These are phyloP conservation scores for Russula ochroleuca DNA, from an alignment of 768 basidiomycete species.

Conservation along the genomic window DNA sequence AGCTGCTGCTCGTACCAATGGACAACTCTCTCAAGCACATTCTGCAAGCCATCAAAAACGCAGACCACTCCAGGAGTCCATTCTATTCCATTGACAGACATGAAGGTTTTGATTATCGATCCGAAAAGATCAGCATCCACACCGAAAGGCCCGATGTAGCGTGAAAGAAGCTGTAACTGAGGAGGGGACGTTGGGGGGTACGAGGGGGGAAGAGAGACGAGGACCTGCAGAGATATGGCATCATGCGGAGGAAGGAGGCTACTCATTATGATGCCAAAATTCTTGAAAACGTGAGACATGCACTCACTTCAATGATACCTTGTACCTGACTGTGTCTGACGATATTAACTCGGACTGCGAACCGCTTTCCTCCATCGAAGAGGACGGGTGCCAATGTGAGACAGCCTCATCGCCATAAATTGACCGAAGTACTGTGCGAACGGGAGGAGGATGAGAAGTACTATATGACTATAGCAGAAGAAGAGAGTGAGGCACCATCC, in stretches of 20 bases:
- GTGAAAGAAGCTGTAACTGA: conserved; percentile 79
- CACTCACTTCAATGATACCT: conserved; percentile 59
- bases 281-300: background rate
- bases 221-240: conserved; percentile 35
- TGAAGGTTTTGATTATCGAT: conserved; percentile 71
- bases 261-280: conserved; percentile 7
- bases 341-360: conserved; percentile 9
- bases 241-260: conserved; percentile 50
- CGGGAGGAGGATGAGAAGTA: conserved; percentile 6
- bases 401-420: conserved; percentile 74
- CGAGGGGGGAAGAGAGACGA: conserved; percentile 42
- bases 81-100: conserved; percentile 72
- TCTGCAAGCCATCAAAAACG: conserved; percentile 84
- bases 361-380: conserved; percentile 20
- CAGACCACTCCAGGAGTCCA: conserved; percentile 71
- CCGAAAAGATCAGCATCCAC: conserved; percentile 74
- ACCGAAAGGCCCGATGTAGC: conserved; percentile 76
- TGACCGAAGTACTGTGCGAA: conserved; percentile 60
- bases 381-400: conserved; percentile 49
- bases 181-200: conserved; percentile 72
- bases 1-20: conserved; percentile 70
- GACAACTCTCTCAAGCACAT: conserved; percentile 59
- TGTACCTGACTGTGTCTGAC: conserved; percentile 54
- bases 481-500: conserved; percentile 18
- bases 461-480: background rate